Percentiles rank a stretch among this genome's conserved stretches.
Evolutionary conservation across 306 rosid genomes (phyloP).

Genomic region (Quillaja saponaria): DNA sequence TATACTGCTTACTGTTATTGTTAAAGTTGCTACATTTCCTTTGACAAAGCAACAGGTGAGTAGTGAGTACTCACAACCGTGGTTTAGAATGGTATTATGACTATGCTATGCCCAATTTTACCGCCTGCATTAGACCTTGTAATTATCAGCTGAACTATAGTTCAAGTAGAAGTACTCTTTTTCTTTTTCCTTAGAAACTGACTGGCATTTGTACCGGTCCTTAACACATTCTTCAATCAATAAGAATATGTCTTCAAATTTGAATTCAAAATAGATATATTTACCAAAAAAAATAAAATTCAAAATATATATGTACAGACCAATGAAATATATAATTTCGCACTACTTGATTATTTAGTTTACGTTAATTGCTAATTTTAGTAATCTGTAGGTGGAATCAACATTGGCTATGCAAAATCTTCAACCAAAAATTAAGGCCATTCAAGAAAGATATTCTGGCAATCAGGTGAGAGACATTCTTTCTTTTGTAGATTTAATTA

Average conservation of each 20-base stretch:
- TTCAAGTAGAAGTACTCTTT: background rate
- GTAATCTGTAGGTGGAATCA: conserved; percentile 75
- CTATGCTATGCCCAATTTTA: conserved; percentile 3
- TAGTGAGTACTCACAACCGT: conserved; percentile 37
- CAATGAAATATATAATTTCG: no score
- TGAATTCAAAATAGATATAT: no score
- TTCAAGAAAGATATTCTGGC: conserved; percentile 95
- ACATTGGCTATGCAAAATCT: conserved; percentile 97
- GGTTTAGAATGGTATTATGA: conserved; percentile 3
- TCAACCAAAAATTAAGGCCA: conserved; percentile 96
- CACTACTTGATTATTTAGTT: background rate
- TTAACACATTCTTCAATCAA: no score
- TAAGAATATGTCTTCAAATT: no score
- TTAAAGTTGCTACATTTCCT: conserved; percentile 77
- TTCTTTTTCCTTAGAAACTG: background rate
- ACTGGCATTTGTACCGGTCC: conserved; percentile 3
- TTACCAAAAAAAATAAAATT: no score
- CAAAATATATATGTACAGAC: no score
- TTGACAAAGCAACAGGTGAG: conserved; percentile 94
- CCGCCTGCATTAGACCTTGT: conserved; percentile 16
- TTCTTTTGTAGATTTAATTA: conserved; percentile 3
- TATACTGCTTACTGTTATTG: conserved; percentile 82
- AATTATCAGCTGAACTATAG: background rate
- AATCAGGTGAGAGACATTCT: conserved; percentile 71
- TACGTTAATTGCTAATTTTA: conserved; percentile 16